Evolutionary conservation across 805 yeast genomes (phyloP).

Genomic region (Jamesozyma piceae): DNA sequence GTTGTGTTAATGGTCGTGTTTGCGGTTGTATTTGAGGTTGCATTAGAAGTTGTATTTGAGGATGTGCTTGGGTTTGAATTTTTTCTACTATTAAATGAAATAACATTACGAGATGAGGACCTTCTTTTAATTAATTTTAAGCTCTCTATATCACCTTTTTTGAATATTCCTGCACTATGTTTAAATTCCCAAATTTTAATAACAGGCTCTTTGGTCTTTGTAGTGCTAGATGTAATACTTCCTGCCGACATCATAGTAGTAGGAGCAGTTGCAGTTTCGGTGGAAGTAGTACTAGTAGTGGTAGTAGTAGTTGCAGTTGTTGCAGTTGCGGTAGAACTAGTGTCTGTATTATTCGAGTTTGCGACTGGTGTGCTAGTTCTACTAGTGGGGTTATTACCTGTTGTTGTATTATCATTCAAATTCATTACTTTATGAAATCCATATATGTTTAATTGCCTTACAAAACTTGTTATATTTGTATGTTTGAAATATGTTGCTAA

Average conservation of each 20-base stretch:
- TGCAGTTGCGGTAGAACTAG: not conserved
- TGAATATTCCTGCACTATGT: conserved; percentile 70
- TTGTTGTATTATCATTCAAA: conserved; percentile 4
- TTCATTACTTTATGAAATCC: conserved; percentile 63
- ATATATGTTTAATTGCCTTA: conserved; percentile 72
- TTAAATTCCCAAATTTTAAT: conserved; percentile 71
- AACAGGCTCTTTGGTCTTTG: conserved; percentile 3
- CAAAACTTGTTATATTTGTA: conserved; percentile 70
- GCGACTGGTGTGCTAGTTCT: not conserved
- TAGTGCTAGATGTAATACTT: no score
- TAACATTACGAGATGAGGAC: conserved; percentile 37
- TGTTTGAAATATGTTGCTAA: conserved; percentile 61
- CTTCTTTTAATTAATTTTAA: conserved; percentile 72
- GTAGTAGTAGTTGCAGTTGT: not conserved
- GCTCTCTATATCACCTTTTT: conserved; percentile 70
- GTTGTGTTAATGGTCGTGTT: not conserved
- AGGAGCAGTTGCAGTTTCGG: not conserved
- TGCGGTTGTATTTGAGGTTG: not conserved
- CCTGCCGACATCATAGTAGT: not conserved
- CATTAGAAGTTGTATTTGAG: not conserved
- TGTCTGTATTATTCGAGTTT: not conserved
- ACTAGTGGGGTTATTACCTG: not conserved
- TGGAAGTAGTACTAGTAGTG: not conserved
- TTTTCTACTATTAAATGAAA: conserved; percentile 13
- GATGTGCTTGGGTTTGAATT: conserved; percentile 4